Evolutionary conservation across 176 grass and related monocot genomes (phyloP).

Genomic region (Alopecurus myosuroides): DNA sequence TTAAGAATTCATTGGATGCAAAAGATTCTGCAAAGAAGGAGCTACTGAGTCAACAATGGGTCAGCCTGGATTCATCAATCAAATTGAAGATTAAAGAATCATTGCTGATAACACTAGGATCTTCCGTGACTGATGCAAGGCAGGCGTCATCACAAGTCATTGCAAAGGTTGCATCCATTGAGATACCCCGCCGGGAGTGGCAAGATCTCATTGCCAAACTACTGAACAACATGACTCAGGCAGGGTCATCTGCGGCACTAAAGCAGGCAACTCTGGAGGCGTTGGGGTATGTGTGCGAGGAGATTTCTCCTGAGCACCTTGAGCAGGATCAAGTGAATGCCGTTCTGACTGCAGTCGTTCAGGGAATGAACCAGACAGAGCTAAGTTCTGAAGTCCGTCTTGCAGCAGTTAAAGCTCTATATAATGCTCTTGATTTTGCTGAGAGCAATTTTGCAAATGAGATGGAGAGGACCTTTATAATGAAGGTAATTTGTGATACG

Average conservation of each 20-base stretch:
- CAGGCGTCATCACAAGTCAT: slow-evolving; percentile 91
- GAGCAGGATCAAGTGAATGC: slow-evolving; percentile 94
- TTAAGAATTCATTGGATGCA: slow-evolving; percentile 88
- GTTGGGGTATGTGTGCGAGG: slow-evolving; percentile 91
- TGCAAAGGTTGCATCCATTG: slow-evolving; percentile 93
- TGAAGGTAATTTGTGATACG: slow-evolving; percentile 89
- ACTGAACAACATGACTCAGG: slow-evolving; percentile 58
- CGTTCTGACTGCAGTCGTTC: slow-evolving; percentile 86
- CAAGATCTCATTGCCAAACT: slow-evolving; percentile 77
- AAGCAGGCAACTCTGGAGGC: slow-evolving; percentile 91
- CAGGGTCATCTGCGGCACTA: slow-evolving; percentile 43
- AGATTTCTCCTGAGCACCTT: slow-evolving; percentile 74
- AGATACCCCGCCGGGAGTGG: slow-evolving; percentile 87
- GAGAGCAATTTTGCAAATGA: slow-evolving; percentile 95
- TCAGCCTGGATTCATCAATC: slow-evolving; percentile 54
- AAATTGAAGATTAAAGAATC: slow-evolving; percentile 88
- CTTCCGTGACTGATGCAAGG: slow-evolving; percentile 62
- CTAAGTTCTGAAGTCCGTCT: slow-evolving; percentile 75
- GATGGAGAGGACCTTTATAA: slow-evolving; percentile 87
- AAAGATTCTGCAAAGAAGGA: slow-evolving; percentile 73
- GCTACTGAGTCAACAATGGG: slow-evolving; percentile 60
- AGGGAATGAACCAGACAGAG: slow-evolving; percentile 85
- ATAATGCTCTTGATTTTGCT: slow-evolving; percentile 94
- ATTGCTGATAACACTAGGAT: slow-evolving; percentile 70
- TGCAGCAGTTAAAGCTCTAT: slow-evolving; percentile 77